Percentiles rank a stretch among this genome's conserved stretches.
phyloP scores from a whole-genome alignment of 306 rosid genomes.

The Vigna unguiculata region DNA sequence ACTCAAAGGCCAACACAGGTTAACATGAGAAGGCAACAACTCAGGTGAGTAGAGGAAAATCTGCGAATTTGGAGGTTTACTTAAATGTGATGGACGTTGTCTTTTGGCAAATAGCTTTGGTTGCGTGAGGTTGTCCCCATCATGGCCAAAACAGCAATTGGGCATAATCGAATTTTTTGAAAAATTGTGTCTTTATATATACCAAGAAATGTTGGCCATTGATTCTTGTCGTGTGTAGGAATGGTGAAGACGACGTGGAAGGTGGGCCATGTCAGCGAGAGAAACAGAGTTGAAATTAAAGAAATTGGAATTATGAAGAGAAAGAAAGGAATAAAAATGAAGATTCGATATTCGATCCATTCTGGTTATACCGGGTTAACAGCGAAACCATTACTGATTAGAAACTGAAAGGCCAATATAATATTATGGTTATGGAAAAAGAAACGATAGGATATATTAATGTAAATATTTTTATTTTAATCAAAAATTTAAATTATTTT shows the following conservation, averaged over 20 bases:
- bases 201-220: constrained; percentile 42
- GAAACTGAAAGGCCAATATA: not conserved
- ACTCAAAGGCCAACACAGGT: constrained; percentile 19
- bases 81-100: constrained; percentile 30
- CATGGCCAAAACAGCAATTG: constrained; percentile 37
- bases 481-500: too few relatives aligned
- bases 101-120: constrained; percentile 31
- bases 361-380: constrained; percentile 7
- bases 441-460: too few relatives aligned
- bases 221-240: constrained; percentile 51
- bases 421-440: not conserved
- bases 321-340: constrained; percentile 6
- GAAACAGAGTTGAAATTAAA: not conserved
- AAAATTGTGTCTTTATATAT: constrained; percentile 10
- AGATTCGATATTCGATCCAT: constrained; percentile 26
- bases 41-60: constrained; percentile 16
- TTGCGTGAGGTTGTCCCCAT: constrained; percentile 48
- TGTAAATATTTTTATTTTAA: too few relatives aligned
- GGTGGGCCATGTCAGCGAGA: constrained; percentile 27
- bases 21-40: constrained; percentile 25
- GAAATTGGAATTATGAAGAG: constrained; percentile 18
- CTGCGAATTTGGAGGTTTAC: constrained; percentile 24
- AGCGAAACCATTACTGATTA: not conserved
- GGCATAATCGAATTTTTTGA: constrained; percentile 26
- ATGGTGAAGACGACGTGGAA: constrained; percentile 48